phyloP scores from a whole-genome alignment of 2,329 filamentous ascomycete genomes.

The Claviceps purpurea region DNA sequence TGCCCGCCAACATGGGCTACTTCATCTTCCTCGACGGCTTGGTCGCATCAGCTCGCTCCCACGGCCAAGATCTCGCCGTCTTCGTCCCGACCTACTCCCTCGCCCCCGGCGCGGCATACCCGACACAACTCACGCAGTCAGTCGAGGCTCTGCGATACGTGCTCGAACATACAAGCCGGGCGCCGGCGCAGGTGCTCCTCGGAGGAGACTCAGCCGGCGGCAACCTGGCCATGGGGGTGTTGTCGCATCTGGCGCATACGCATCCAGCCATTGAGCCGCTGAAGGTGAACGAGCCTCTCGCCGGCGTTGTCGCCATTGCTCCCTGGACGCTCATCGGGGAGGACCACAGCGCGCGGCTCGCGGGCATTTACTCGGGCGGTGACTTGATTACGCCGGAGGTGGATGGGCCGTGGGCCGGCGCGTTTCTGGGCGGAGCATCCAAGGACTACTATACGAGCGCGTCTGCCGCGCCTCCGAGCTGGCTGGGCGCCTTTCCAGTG shows the following conservation, averaged over 20 bases:
- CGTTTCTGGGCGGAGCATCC: constrained; percentile 6
- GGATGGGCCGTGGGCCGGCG: constrained; percentile 5
- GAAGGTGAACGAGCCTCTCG: constrained; percentile 7
- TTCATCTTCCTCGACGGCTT: constrained; percentile 10
- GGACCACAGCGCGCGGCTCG: background rate
- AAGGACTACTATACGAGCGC: constrained; percentile 11
- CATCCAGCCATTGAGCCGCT: constrained; percentile 10
- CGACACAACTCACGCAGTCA: constrained; percentile 11
- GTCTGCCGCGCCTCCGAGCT: constrained; percentile 8
- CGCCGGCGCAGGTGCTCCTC: constrained; percentile 8
- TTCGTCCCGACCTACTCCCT: constrained; percentile 11
- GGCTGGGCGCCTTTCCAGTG: constrained; percentile 11
- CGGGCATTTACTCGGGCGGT: constrained; percentile 8
- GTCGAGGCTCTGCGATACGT: constrained; percentile 11
- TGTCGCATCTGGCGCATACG: constrained; percentile 11
- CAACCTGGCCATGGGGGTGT: constrained; percentile 11
- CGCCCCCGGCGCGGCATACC: constrained; percentile 10
- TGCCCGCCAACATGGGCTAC: constrained; percentile 10
- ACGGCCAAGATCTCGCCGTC: constrained; percentile 9
- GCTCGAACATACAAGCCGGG: constrained; percentile 4
- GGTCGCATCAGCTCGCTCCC: constrained; percentile 5
- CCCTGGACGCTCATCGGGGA: constrained; percentile 11
- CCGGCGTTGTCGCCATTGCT: constrained; percentile 7
- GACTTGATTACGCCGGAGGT: constrained; percentile 9
- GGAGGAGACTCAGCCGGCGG: constrained; percentile 13